Evolutionary conservation across 257 asterid species (phyloP).

Genomic region (Thymus mandschuricus): DNA sequence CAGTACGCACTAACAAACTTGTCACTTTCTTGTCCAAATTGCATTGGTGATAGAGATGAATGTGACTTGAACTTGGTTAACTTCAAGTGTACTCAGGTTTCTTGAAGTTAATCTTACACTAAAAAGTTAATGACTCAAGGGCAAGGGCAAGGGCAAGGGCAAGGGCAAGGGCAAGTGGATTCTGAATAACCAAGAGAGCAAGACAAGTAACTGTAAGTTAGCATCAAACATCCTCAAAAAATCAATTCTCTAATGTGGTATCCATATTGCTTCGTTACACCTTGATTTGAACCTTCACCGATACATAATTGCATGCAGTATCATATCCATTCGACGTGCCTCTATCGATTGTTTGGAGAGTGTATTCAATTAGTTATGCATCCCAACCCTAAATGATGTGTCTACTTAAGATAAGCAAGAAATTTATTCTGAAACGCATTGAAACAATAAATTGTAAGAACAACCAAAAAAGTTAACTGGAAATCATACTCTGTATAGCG

Average conservation of each 20-base stretch:
- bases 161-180: background rate
- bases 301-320: background rate
- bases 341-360: background rate
- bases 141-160: background rate
- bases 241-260: conserved; percentile 2
- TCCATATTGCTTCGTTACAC: conserved; percentile 12
- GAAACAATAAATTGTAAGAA: background rate
- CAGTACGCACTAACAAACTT: background rate
- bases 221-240: conserved; percentile 11
- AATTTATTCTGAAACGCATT: conserved; percentile 3
- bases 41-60: background rate
- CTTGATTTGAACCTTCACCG: conserved; percentile 5
- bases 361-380: conserved; percentile 10
- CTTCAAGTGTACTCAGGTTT: background rate
- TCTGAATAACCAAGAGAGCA: conserved; percentile 9
- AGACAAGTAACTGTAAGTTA: conserved; percentile 8
- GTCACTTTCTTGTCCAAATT: conserved; percentile 14
- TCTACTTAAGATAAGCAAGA: conserved; percentile 22
- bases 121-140: background rate
- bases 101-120: background rate
- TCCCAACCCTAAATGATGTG: background rate
- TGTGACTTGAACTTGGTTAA: background rate
- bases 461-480: conserved; percentile 20
- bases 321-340: conserved; percentile 1
- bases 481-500: conserved; percentile 68